Evolutionary conservation across 805 yeast species (phyloP).

Genomic region (Lipomyces kockii): DNA sequence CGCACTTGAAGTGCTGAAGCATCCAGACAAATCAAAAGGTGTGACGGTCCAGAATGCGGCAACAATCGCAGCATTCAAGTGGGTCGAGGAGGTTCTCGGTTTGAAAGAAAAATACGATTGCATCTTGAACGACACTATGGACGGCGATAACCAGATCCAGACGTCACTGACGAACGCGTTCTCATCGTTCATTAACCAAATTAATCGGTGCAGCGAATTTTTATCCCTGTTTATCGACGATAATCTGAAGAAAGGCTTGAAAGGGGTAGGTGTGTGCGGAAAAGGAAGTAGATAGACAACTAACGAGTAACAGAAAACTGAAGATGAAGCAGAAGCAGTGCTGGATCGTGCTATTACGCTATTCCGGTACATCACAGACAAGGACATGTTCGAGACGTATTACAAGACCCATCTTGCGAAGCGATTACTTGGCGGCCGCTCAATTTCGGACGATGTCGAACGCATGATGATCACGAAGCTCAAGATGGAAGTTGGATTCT

Average conservation of each 20-base stretch:
- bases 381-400: slow-evolving; percentile 81
- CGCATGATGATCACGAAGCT: slow-evolving; percentile 67
- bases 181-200: slow-evolving; percentile 51
- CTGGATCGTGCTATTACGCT: slow-evolving; percentile 63
- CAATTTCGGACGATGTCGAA: slow-evolving; percentile 64
- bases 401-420: slow-evolving; percentile 87
- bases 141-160: slow-evolving; percentile 54
- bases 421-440: slow-evolving; percentile 61
- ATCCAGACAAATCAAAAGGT: slow-evolving; percentile 17
- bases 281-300: background rate
- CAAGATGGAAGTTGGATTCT: slow-evolving; percentile 76
- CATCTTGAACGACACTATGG: slow-evolving; percentile 56
- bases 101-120: slow-evolving; percentile 57
- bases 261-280: slow-evolving; percentile 41
- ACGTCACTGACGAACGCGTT: slow-evolving; percentile 65
- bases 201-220: slow-evolving; percentile 49
- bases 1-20: slow-evolving; percentile 29
- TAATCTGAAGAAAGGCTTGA: slow-evolving; percentile 56
- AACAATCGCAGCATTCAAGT: slow-evolving; percentile 63
- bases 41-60: slow-evolving; percentile 38
- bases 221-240: slow-evolving; percentile 64
- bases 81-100: slow-evolving; percentile 65
- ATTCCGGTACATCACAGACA: slow-evolving; percentile 73
- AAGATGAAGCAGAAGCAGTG: slow-evolving; percentile 54
- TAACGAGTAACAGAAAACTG: slow-evolving; percentile 42